These are phyloP conservation scores for Ehretia macrophylla DNA, from an alignment of 257 asterid genomes.

Conservation along the genomic window DNA sequence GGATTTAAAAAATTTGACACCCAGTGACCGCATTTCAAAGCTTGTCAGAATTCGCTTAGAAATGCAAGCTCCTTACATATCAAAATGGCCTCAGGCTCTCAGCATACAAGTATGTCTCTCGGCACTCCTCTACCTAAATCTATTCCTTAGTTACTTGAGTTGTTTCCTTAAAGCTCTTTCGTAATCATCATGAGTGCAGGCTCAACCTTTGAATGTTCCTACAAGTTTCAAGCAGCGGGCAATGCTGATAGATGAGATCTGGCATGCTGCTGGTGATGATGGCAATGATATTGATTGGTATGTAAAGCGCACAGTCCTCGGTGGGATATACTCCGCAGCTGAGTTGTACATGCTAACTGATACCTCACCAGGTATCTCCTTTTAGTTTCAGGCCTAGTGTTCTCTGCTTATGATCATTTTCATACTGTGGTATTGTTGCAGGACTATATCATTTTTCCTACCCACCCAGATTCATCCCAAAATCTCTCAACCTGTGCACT, in stretches of 20 bases:
- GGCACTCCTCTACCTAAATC: neutral
- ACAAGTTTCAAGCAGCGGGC: constrained; percentile 93
- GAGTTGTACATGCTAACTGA: constrained; percentile 92
- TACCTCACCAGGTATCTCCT: constrained; percentile 66
- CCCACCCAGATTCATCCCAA: too few relatives aligned
- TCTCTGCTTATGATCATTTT: neutral
- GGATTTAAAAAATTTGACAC: constrained; percentile 57
- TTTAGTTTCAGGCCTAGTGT: constrained; percentile 1
- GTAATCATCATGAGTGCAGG: constrained; percentile 32
- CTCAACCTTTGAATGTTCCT: constrained; percentile 69
- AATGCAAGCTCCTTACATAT: constrained; percentile 90
- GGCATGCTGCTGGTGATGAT: constrained; percentile 86
- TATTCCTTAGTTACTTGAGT: neutral
- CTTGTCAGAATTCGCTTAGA: constrained; percentile 80
- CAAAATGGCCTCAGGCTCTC: constrained; percentile 96
- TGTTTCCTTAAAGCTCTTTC: neutral
- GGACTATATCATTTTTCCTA: too few relatives aligned
- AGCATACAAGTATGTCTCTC: constrained; percentile 68
- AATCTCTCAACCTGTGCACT: too few relatives aligned
- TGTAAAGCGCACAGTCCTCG: constrained; percentile 77
- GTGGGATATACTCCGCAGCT: constrained; percentile 80
- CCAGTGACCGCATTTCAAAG: constrained; percentile 69
- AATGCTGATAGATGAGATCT: constrained; percentile 88
- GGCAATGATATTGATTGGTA: constrained; percentile 75
- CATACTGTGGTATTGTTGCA: too few relatives aligned